Percentiles rank a stretch among this genome's conserved stretches.
Evolutionary conservation across 257 asterid species (phyloP).

Genomic region (Solanum pinnatisectum): DNA sequence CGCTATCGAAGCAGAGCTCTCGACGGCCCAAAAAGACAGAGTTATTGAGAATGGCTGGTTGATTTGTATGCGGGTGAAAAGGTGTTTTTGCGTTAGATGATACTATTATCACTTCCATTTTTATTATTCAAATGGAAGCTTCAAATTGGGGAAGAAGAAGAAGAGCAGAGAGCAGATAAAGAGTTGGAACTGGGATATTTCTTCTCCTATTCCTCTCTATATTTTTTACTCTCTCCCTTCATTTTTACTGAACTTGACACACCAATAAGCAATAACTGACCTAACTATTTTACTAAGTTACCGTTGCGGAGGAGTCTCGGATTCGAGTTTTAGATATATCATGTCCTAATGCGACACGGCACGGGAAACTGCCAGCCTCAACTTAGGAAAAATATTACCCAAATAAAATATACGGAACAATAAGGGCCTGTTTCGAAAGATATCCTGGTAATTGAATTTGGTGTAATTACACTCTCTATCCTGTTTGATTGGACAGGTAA

Average conservation of each 20-base stretch:
- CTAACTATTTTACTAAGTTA: no score
- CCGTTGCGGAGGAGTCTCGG: fast-evolving
- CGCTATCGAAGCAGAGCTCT: constrained; percentile 55
- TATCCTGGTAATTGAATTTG: no score
- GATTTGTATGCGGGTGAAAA: background rate
- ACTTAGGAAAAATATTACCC: no score
- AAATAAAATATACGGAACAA: no score
- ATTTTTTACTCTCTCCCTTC: background rate
- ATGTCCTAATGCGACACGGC: no score
- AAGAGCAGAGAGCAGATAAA: background rate
- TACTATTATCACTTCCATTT: constrained; percentile 1
- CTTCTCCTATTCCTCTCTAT: background rate
- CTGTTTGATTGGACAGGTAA: no score
- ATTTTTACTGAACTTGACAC: no score
- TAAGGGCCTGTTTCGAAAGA: no score
- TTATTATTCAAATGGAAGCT: background rate
- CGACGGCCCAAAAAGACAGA: constrained; percentile 50
- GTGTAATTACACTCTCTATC: no score
- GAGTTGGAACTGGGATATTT: background rate
- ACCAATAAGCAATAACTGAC: no score
- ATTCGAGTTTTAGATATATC: no score
- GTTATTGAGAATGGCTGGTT: background rate
- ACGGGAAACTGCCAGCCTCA: no score
- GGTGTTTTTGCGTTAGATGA: background rate
- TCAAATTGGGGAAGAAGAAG: background rate